Evolutionary conservation across 768 basidiomycete species (phyloP).

Genomic region (Dentipellis fragilis): DNA sequence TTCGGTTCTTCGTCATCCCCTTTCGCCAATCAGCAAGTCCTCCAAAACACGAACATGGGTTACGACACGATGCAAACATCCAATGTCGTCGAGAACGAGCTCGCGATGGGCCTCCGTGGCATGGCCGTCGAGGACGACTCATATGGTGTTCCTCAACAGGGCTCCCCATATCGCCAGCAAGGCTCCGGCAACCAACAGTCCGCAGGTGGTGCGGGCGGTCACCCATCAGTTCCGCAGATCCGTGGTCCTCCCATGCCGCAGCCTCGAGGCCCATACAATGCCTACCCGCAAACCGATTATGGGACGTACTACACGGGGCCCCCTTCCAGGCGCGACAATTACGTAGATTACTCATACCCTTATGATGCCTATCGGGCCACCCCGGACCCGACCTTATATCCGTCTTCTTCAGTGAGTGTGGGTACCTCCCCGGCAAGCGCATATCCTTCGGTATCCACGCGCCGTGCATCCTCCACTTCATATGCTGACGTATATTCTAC

Average conservation of each 20-base stretch:
- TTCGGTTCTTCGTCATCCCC: slow-evolving; percentile 23
- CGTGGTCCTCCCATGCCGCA: slow-evolving; percentile 34
- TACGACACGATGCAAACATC: slow-evolving; percentile 31
- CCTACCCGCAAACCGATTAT: slow-evolving; percentile 49
- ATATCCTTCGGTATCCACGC: slow-evolving; percentile 32
- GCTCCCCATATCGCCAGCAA: slow-evolving; percentile 26
- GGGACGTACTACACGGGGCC: slow-evolving; percentile 46
- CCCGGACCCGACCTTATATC: slow-evolving; percentile 42
- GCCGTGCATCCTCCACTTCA: slow-evolving; percentile 21
- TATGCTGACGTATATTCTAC: slow-evolving; percentile 31
- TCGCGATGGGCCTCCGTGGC: slow-evolving; percentile 48
- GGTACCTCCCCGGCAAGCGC: slow-evolving; percentile 32
- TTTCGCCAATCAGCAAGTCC: slow-evolving; percentile 21
- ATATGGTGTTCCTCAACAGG: slow-evolving; percentile 23
- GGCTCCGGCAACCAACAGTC: slow-evolving; percentile 20
- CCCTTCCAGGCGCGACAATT: slow-evolving; percentile 32
- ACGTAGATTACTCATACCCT: slow-evolving; percentile 40
- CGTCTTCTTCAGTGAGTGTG: slow-evolving; percentile 33
- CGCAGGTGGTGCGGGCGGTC: slow-evolving; percentile 18
- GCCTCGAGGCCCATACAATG: slow-evolving; percentile 35
- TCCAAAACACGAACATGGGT: slow-evolving; percentile 13
- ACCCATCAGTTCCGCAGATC: slow-evolving; percentile 24
- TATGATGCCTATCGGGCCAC: slow-evolving; percentile 39
- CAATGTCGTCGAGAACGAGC: slow-evolving; percentile 39
- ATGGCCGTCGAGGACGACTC: slow-evolving; percentile 49